phyloP scores from a whole-genome alignment of 805 yeast species.

The Hanseniaspora opuntiae region DNA sequence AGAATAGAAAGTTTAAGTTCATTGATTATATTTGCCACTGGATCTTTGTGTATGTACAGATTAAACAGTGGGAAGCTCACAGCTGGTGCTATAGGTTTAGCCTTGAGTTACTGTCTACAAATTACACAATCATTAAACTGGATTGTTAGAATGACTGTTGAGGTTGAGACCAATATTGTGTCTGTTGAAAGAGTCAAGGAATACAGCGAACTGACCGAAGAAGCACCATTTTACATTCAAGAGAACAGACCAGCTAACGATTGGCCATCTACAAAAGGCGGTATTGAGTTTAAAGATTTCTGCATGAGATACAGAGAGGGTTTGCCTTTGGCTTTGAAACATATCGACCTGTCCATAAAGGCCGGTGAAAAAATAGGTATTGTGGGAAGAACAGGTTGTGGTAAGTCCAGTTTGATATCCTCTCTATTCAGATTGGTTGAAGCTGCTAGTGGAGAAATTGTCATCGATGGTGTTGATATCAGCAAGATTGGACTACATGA shows the following conservation, averaged over 20 bases:
- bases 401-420: constrained; percentile 73
- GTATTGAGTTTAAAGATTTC: constrained; percentile 52
- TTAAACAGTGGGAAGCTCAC: constrained; percentile 55
- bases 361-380: constrained; percentile 82
- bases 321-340: constrained; percentile 63
- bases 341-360: constrained; percentile 48
- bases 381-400: constrained; percentile 96
- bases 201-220: constrained; percentile 64
- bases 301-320: constrained; percentile 76
- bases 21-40: constrained; percentile 70
- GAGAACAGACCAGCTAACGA: constrained; percentile 48
- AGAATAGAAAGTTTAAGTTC: constrained; percentile 87
- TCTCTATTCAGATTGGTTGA: constrained; percentile 80
- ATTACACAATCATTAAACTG: constrained; percentile 87
- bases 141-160: constrained; percentile 98
- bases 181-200: constrained; percentile 91
- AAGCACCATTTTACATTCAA: constrained; percentile 64
- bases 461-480: constrained; percentile 58
- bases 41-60: constrained; percentile 64
- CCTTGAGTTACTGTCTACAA: constrained; percentile 84
- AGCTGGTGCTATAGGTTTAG: constrained; percentile 87
- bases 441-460: constrained; percentile 53
- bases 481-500: constrained; percentile 60
- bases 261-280: constrained; percentile 64
- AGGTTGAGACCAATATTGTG: constrained; percentile 92